Evolutionary conservation across 1,284 basidiomycete genomes (phyloP).

Genomic region (Ustilago shanxiensis): DNA sequence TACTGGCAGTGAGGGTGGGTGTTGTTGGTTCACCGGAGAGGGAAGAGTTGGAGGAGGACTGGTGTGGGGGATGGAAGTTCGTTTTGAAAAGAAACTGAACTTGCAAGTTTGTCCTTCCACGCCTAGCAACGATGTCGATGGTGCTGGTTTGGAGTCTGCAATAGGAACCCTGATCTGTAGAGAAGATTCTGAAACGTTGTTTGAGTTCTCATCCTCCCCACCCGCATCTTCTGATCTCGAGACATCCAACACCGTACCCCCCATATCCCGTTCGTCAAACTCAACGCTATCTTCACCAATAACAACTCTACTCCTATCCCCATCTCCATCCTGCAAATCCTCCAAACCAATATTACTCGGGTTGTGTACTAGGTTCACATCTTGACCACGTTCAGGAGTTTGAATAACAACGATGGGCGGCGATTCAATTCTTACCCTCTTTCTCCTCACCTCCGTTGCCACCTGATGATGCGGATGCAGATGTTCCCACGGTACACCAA

Average conservation of each 20-base stretch:
- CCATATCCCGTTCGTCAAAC: no score
- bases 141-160: neutral
- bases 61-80: neutral
- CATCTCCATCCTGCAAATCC: neutral
- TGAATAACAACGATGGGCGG: conserved; percentile 35
- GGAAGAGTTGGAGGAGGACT: neutral
- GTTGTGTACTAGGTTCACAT: no score
- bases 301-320: conserved; percentile 9
- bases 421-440: conserved; percentile 28
- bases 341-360: neutral
- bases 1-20: neutral
- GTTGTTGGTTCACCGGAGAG: neutral
- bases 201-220: neutral
- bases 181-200: conserved; percentile 16
- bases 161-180: conserved; percentile 22
- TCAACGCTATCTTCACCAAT: conserved; percentile 4
- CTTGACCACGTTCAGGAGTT: conserved; percentile 19
- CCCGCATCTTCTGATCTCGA: neutral
- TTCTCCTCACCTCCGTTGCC: no score
- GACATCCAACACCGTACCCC: no score
- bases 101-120: conserved; percentile 16
- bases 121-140: neutral
- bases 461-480: conserved; percentile 6
- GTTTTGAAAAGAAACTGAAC: conserved; percentile 35
- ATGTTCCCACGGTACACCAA: conserved; percentile 14